Evolutionary conservation across 208 protist genomes (phyloP).

Genomic region (Trichomonas vaginalis): DNA sequence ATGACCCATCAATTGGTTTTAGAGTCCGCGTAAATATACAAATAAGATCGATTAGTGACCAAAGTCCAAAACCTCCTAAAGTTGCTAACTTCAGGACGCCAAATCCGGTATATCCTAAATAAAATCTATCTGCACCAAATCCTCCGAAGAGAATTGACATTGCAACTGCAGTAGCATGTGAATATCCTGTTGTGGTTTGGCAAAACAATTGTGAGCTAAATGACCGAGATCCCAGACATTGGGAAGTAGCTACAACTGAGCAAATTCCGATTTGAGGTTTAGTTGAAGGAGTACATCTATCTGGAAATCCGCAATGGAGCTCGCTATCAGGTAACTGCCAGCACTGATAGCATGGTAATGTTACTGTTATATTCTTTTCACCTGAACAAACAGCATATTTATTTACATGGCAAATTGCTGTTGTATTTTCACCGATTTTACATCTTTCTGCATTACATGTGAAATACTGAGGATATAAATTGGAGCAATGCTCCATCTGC

Average conservation of each 20-base stretch:
- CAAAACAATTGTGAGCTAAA: background rate
- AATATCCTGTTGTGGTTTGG: background rate
- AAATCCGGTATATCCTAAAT: background rate
- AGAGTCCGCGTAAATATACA: background rate
- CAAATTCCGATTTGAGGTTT: background rate
- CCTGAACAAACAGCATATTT: background rate
- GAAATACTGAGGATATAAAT: background rate
- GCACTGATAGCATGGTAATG: background rate
- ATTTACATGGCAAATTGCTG: background rate
- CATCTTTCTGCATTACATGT: background rate
- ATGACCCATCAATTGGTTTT: background rate
- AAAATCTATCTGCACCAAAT: background rate
- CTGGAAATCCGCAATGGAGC: background rate
- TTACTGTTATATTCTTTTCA: background rate
- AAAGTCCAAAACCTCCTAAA: conserved; percentile 1
- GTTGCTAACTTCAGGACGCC: background rate
- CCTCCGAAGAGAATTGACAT: background rate
- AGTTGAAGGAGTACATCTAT: background rate
- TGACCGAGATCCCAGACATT: background rate
- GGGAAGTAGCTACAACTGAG: background rate
- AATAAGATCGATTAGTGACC: background rate
- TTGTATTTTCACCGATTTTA: background rate
- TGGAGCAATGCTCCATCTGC: background rate
- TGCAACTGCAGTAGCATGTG: background rate
- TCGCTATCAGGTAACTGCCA: background rate